Evolutionary conservation across 306 rosid species (phyloP).

Genomic region (Ormosia semicastrata): DNA sequence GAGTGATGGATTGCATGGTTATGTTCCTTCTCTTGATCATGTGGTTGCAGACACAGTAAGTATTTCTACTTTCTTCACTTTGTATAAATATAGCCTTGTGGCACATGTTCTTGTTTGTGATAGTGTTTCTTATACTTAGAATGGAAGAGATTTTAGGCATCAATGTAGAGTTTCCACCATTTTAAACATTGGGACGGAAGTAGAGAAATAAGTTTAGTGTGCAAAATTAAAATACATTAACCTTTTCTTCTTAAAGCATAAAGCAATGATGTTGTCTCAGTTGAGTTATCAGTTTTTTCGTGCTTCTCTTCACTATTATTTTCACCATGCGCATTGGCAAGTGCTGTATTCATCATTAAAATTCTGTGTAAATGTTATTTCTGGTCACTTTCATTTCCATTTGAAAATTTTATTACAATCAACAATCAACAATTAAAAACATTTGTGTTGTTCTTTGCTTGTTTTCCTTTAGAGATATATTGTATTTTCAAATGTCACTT

Average conservation of each 20-base stretch:
- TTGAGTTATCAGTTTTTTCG: not conserved
- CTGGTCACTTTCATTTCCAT: not conserved
- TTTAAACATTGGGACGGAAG: not conserved
- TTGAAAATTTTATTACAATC: not conserved
- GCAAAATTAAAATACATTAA: not conserved
- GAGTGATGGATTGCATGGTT: conserved; percentile 98
- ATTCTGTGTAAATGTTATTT: not conserved
- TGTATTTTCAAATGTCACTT: not conserved
- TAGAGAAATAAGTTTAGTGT: not conserved
- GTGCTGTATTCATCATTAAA: not conserved
- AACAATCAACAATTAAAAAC: not conserved
- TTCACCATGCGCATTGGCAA: not conserved
- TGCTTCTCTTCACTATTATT: not conserved
- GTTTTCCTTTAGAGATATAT: not conserved
- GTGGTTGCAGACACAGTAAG: conserved; percentile 98
- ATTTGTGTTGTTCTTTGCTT: not conserved
- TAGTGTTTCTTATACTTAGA: not conserved
- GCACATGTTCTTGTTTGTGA: not conserved
- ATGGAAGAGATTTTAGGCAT: not conserved
- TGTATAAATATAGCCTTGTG: not conserved
- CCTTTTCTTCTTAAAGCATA: not conserved
- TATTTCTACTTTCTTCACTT: not conserved
- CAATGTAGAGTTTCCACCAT: not conserved
- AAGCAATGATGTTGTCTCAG: not conserved
- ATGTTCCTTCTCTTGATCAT: conserved; percentile 95